phyloP scores from a whole-genome alignment of 2,329 filamentous ascomycete genomes.

The Nothomitra cinnamomea region DNA sequence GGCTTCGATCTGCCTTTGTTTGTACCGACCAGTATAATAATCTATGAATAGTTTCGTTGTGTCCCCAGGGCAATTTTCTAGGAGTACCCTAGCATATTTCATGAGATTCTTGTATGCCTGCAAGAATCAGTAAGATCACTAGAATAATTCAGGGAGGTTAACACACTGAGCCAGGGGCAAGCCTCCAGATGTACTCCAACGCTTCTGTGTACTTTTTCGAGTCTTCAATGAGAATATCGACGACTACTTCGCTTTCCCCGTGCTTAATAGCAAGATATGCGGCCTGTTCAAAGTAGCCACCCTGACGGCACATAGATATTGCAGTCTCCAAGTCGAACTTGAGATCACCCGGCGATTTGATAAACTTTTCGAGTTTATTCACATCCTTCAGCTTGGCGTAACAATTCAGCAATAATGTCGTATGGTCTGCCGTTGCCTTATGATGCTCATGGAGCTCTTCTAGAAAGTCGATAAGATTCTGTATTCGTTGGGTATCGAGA shows the following conservation, averaged over 20 bases:
- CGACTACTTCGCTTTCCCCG: conserved; percentile 80
- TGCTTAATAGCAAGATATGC: conserved; percentile 91
- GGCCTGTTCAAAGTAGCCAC: conserved; percentile 91
- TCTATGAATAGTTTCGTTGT: conserved; percentile 82
- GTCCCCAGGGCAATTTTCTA: conserved; percentile 69
- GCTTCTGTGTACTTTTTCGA: conserved; percentile 81
- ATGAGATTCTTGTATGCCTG: conserved; percentile 77
- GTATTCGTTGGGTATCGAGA: conserved; percentile 89
- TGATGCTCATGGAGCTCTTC: conserved; percentile 92
- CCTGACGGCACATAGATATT: conserved; percentile 93
- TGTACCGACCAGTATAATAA: conserved; percentile 80
- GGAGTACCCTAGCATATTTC: conserved; percentile 83
- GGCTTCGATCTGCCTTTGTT: conserved; percentile 46
- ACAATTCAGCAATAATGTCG: conserved; percentile 84
- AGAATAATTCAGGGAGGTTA: neutral
- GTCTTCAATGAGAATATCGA: conserved; percentile 91
- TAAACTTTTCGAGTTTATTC: conserved; percentile 88
- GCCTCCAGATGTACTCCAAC: conserved; percentile 75
- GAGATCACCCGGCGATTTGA: conserved; percentile 83
- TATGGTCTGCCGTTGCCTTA: conserved; percentile 87
- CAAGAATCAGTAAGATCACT: conserved; percentile 7
- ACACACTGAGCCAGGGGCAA: conserved; percentile 60
- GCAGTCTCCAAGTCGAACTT: conserved; percentile 96
- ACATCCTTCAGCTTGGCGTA: conserved; percentile 97
- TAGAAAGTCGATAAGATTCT: conserved; percentile 91